Percentiles rank a stretch among this genome's conserved stretches.
Evolutionary conservation across 768 basidiomycete species (phyloP).

Genomic region (Leccinellum luteum): DNA sequence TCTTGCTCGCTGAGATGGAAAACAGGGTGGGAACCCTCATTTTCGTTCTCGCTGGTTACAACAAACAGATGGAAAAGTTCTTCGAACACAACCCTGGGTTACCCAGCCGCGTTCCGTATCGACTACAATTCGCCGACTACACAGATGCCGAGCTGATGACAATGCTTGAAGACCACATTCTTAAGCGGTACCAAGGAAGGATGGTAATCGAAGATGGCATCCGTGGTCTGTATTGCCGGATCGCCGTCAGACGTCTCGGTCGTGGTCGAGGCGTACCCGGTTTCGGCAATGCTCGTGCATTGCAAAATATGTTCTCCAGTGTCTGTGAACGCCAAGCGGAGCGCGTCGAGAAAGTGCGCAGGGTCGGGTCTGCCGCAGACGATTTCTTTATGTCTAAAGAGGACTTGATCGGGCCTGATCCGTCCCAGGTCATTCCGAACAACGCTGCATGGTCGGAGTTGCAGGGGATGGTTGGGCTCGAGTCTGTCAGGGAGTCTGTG

Average conservation of each 20-base stretch:
- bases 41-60: constrained; percentile 71
- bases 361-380: constrained; percentile 37
- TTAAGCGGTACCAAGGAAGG: constrained; percentile 42
- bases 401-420: constrained; percentile 67
- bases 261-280: constrained; percentile 37
- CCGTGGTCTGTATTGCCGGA: constrained; percentile 50
- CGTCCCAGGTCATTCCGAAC: constrained; percentile 43
- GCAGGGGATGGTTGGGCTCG: constrained; percentile 52
- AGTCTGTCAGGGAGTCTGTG: constrained; percentile 54
- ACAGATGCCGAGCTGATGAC: constrained; percentile 50
- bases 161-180: constrained; percentile 51
- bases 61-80: constrained; percentile 71
- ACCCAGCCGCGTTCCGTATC: constrained; percentile 63
- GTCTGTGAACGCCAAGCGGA: constrained; percentile 54
- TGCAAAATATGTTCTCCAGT: constrained; percentile 47
- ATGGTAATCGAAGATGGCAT: constrained; percentile 58
- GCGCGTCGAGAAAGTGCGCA: constrained; percentile 43
- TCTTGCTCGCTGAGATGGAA: constrained; percentile 73
- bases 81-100: constrained; percentile 76
- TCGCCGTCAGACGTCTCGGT: constrained; percentile 16
- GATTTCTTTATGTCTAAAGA: constrained; percentile 51
- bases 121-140: constrained; percentile 60
- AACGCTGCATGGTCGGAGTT: constrained; percentile 52
- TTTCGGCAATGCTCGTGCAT: constrained; percentile 66
- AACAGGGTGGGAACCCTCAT: constrained; percentile 61